A percentile compares a stretch with the other conserved stretches of the same genome.
Conservation (phyloP, 2,329 filamentous ascomycete genomes). For the Neonectria sp. region DNA sequence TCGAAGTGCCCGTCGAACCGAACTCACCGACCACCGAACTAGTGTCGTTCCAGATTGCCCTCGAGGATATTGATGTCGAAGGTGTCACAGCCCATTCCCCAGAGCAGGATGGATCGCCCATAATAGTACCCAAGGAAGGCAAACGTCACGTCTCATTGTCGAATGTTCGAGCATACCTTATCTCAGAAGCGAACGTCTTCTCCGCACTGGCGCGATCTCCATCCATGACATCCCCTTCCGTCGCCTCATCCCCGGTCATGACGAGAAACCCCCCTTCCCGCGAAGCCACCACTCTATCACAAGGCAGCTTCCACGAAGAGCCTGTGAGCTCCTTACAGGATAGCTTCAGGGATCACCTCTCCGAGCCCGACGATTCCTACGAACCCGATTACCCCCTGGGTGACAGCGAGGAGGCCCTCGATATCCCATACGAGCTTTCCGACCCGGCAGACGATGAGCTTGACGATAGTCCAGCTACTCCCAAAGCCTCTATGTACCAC, state of each 20-base stretch:
- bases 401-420: constrained; percentile 70
- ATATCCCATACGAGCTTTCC: constrained; percentile 69
- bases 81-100: constrained; percentile 68
- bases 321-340: constrained; percentile 44
- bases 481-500: constrained; percentile 66
- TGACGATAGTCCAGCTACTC: constrained; percentile 63
- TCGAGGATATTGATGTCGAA: constrained; percentile 77
- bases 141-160: constrained; percentile 77
- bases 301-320: constrained; percentile 47
- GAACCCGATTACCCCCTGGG: constrained; percentile 50
- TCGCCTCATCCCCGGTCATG: constrained; percentile 67
- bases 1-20: constrained; percentile 68
- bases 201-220: constrained; percentile 71
- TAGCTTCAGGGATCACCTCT: constrained; percentile 45
- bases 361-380: constrained; percentile 36
- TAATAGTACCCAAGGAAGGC: constrained; percentile 69
- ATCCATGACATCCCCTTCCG: constrained; percentile 61
- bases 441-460: constrained; percentile 55
- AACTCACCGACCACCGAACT: constrained; percentile 64
- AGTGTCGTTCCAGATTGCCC: constrained; percentile 75
- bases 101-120: constrained; percentile 50
- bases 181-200: constrained; percentile 78
- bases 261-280: constrained; percentile 55
- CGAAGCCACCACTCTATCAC: constrained; percentile 49
- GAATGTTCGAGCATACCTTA: constrained; percentile 74